Base-by-base conservation (phyloP, 768 basidiomycete genomes). In the Trametes elegans region DNA sequence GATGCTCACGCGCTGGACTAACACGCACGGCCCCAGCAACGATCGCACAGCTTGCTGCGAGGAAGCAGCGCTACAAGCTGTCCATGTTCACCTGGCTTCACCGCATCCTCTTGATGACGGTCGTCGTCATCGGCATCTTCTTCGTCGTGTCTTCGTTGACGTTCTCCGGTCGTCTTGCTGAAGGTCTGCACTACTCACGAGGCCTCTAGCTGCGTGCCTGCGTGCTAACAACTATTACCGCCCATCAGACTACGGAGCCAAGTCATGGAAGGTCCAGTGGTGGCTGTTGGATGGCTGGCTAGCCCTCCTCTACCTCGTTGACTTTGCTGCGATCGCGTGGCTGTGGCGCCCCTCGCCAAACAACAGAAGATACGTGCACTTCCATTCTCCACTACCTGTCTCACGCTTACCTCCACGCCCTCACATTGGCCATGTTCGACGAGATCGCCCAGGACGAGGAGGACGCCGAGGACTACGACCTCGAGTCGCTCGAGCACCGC, bases 241-340 rank as follows among this genome's bases (percentile, higher is more conserved):
- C 42, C n/a, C 7, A 3, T 4, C 50, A 94, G 93, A 96, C 68
- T 98, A 95, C 67, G 90, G 93, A 14, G 89, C 93, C 6, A 88
- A 86, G 57, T 87, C 91, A 16, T 98, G 94, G 94, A 81, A 78
- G 55, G 78, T 82, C 50, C 86, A 95, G 43, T 99, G 97, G 97
- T 93, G 93, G 88, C 76, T 99, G 6, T 79, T 99, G 36, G 97
- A 99, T 65, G 97, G 95, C 16, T 98, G 93, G 79, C 79, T 98
- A 40, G 85, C 90, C 1, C 78, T 95, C 41, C 83, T 98, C 23
- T 98, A 96, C 69, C 80, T 97, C 41, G 73, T 78, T 26, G 84
- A 87, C 29, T 98, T 98, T 70, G 73, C 75, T 57, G 74, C 81
- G 9, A 93, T 98, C 58, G 84, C 90, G 2, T 97, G 84, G 72